These are phyloP conservation scores for Exophiala alcalophila DNA, from an alignment of 2,329 filamentous ascomycete genomes.

Conservation along the genomic window DNA sequence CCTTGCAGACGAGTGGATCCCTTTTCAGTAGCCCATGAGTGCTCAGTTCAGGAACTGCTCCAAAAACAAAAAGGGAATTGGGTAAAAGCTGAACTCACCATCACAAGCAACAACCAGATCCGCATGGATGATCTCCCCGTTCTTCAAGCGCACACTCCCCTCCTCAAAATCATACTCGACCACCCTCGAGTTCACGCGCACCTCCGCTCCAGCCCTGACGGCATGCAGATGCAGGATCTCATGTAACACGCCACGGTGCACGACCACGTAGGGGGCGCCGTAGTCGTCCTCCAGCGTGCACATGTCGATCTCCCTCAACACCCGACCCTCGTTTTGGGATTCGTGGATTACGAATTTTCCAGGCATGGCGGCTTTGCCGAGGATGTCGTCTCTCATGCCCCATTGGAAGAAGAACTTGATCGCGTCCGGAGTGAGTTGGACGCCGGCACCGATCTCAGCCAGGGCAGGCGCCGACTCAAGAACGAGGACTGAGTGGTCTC, in stretches of 20 bases:
- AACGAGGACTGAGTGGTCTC: neutral
- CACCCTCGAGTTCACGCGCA: slow-evolving; percentile 1
- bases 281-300: neutral
- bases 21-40: no score
- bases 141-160: neutral
- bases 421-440: slow-evolving; percentile 39
- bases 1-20: slow-evolving; percentile 1
- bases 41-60: no score
- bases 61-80: neutral
- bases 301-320: neutral
- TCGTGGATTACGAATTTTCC: neutral
- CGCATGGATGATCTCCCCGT: neutral
- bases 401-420: slow-evolving; percentile 10
- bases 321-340: neutral
- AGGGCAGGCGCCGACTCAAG: slow-evolving; percentile 38
- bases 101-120: slow-evolving; percentile 4
- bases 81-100: neutral
- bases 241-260: slow-evolving; percentile 4
- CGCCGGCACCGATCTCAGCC: slow-evolving; percentile 39
- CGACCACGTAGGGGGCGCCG: slow-evolving; percentile 3
- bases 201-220: slow-evolving; percentile 1
- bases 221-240: slow-evolving; percentile 2
- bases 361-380: neutral
- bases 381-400: neutral
- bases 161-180: slow-evolving; percentile 3